Evolutionary conservation across 352 stramenopile genomes (phyloP), one percentile per base, ranked within the genome.

Genomic region (Globisporangium nagaii): DNA sequence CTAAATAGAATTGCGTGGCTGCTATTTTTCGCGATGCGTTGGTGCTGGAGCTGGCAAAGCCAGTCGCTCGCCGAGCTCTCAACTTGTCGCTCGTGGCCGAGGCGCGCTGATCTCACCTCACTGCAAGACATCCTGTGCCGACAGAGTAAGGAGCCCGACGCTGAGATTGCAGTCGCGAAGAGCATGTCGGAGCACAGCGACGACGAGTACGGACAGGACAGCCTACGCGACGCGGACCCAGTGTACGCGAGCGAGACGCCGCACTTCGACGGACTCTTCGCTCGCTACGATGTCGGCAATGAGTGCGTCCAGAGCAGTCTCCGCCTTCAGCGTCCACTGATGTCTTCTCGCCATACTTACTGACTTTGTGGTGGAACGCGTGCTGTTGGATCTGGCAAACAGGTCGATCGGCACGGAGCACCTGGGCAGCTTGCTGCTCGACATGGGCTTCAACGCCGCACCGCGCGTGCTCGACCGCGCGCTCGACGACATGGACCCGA

Each of bases 401-500:
- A 83, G 73, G 2, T 62, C 48, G 11, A 80, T 87, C 34, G 72
- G 76, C 2, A 88, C 76, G 0, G 76, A 89, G 48, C 72, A 86
- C 35, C 47, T 89, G 2, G 73, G 73, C 0, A 76, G 63, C 36
- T 46, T 90, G 40, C 46, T 90, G n/a, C 60, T 84, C 9, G 73
- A 88, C 43, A 88, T 90, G 77, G 79, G 79, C 19, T 90, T 86
- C 53, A 86, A 79, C 30, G 66, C 75, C 0, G 53, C 73, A 1
- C 68, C 77, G 0, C 69, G 65, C 2, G 62, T 86, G 3, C 59
- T 90, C 22, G 71, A 88, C 32, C 66, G 60, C 20, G 79, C 72
- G 5, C 58, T 90, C 8, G 79, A 90, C 49, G 79, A 86, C 7
- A 84, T 88, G 70, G 79, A 90, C 41, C 72, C 79, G 4, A 71